Percentiles rank a stretch among this genome's conserved stretches.
Evolutionary conservation across 2,329 filamentous ascomycete species (phyloP).

Genomic region (Fusarium buharicum): DNA sequence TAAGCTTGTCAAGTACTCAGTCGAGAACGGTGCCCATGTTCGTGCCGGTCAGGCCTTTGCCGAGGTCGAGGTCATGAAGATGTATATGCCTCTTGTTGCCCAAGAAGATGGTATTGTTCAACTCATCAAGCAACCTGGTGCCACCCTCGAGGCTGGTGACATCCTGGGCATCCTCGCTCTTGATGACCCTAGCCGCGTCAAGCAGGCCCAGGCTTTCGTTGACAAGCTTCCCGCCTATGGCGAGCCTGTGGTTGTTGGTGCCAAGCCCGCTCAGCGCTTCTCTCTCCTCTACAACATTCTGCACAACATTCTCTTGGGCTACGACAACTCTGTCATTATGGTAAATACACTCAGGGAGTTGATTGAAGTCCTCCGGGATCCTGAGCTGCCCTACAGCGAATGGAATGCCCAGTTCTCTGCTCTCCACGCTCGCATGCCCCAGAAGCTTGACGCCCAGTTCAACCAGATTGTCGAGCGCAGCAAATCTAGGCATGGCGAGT

Average conservation of each 20-base stretch:
- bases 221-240: conserved; percentile 90
- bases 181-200: conserved; percentile 94
- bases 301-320: conserved; percentile 88
- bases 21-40: conserved; percentile 95
- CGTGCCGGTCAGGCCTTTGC: conserved; percentile 92
- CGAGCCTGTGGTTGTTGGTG: conserved; percentile 85
- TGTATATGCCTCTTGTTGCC: conserved; percentile 99
- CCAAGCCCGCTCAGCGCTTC: conserved; percentile 91
- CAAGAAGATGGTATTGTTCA: conserved; percentile 96
- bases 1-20: conserved; percentile 97
- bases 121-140: conserved; percentile 98
- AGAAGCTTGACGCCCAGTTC: conserved; percentile 86
- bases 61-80: conserved; percentile 99
- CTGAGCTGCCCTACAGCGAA: conserved; percentile 93
- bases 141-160: conserved; percentile 96
- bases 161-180: conserved; percentile 97
- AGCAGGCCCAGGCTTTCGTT: conserved; percentile 93
- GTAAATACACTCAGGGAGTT: conserved; percentile 84
- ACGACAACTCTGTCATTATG: conserved; percentile 99
- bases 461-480: conserved; percentile 87
- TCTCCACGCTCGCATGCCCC: conserved; percentile 95
- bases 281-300: conserved; percentile 79
- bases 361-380: conserved; percentile 87
- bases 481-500: conserved; percentile 81
- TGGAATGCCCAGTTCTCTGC: conserved; percentile 97